Evolutionary conservation across 371 early-diverging fungal genomes (phyloP), one percentile per base, ranked within the genome.

Genomic region (Coemansia sp.): DNA sequence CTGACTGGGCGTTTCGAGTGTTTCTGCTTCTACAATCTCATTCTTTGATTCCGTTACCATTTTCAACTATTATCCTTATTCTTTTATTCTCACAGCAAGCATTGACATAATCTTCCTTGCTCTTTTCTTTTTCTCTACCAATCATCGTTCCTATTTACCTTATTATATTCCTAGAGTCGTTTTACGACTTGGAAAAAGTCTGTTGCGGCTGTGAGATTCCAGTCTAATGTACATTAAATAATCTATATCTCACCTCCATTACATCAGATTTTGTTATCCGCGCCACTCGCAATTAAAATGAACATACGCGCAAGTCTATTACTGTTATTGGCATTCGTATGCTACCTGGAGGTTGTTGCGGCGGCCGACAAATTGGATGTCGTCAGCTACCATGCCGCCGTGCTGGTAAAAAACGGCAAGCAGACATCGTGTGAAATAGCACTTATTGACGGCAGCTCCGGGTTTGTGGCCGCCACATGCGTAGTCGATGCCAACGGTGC

Each of bases 361-460:
- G 26, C 22, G 24, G 26, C 18, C 55, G 27, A 18, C 31, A 24
- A 27, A 27, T 27, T 11, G 13, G 18, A n/a, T 8, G 13, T 64
- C 18, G 27, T 1, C 51, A 53, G 8, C 18, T 45, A 40, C 45
- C 67, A 50, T 10, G 71, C 62, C 27, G 71, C 57, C 6, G 7
- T 71, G 3, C 39, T 71, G 59, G 54, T 54, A 14, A 71, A 67
- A 42, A 59, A 67, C 21, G 53, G 55, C 47, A 21, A 7, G 10
- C 71, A 71, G 51, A 71, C 71, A 11, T 51, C 72, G 24, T 72
- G 72, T 53, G 59, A 68, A n/a, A 16, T 68, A 8, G 72, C 68
- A 0, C 54, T 72, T 11, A 52, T 72, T 5, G 63, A 62, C 55
- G 31, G 14, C 27, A 39, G 48, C n/a, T 58, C 76, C 3, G 71